phyloP scores from a whole-genome alignment of 257 asterid genomes.

The Paulownia fortunei region DNA sequence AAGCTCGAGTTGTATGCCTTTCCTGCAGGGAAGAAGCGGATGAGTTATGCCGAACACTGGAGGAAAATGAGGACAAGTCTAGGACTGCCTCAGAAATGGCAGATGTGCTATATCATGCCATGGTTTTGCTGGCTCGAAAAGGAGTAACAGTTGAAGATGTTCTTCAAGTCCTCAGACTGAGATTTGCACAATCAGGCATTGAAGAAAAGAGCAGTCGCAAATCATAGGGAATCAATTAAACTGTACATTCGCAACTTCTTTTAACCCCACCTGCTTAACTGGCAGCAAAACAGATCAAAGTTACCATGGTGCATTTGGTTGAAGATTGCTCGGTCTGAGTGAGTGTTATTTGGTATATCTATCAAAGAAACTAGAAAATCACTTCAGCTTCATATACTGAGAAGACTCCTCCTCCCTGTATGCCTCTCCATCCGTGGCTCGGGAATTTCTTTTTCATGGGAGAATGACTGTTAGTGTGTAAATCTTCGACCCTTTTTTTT shows the following conservation, averaged over 20 bases:
- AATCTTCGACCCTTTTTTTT: not conserved
- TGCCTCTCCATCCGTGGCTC: not conserved
- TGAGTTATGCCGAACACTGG: constrained; percentile 79
- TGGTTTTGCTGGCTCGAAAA: constrained; percentile 74
- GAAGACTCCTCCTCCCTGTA: not conserved
- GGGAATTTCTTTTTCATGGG: too few species aligned
- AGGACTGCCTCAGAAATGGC: constrained; percentile 87
- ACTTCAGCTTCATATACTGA: not conserved
- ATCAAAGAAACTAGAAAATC: not conserved
- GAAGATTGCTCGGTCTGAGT: too few species aligned
- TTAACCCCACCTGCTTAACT: not conserved
- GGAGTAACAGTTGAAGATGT: constrained; percentile 81
- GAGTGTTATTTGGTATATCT: too few species aligned
- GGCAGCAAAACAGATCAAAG: not conserved
- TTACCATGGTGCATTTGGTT: too few species aligned
- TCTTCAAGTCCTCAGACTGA: constrained; percentile 65
- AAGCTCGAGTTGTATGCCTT: too few species aligned
- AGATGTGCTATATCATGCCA: constrained; percentile 76
- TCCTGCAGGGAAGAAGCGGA: constrained; percentile 83
- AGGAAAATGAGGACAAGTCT: constrained; percentile 69
- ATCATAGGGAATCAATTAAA: constrained; percentile 24
- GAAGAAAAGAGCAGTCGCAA: constrained; percentile 77
- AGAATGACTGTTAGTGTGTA: not conserved
- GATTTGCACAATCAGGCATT: constrained; percentile 83
- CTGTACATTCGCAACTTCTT: too few species aligned